Conservation (phyloP, 371 early-diverging fungal species). For the Coemansia sp. region DNA sequence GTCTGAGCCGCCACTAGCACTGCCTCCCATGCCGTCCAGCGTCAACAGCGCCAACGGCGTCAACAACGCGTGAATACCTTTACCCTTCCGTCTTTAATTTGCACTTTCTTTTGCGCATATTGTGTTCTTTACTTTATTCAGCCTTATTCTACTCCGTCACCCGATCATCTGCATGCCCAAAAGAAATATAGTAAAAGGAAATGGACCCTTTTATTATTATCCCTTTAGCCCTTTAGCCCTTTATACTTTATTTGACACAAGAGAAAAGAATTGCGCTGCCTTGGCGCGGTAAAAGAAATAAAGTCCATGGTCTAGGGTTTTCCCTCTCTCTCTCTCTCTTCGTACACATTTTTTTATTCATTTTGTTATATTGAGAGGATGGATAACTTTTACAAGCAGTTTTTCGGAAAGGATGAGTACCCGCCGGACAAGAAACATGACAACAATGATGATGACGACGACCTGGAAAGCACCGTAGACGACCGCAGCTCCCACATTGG, state of each 20-base stretch:
- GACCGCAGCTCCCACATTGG: neutral
- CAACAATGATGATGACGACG: neutral
- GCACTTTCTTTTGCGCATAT: neutral
- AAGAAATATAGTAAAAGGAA: neutral
- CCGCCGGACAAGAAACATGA: neutral
- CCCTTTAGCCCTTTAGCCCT: too few relatives aligned
- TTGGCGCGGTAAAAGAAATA: neutral
- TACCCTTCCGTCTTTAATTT: neutral
- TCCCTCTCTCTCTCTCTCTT: neutral
- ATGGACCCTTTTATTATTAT: neutral
- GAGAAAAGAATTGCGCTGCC: neutral
- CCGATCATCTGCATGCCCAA: neutral
- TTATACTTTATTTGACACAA: neutral
- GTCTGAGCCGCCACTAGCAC: conserved; percentile 8
- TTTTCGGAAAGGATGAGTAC: conserved; percentile 2
- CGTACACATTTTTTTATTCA: neutral
- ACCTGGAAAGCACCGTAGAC: conserved; percentile 8
- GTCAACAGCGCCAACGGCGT: conserved; percentile 4
- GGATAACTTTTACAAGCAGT: conserved; percentile 6
- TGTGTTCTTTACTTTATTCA: neutral
- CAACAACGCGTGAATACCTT: neutral
- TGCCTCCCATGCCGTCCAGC: conserved; percentile 13
- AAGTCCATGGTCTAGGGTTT: neutral
- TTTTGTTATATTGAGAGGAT: neutral
- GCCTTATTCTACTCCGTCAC: neutral